Conservation (phyloP, 257 asterid species). For the Sherardia arvensis region DNA sequence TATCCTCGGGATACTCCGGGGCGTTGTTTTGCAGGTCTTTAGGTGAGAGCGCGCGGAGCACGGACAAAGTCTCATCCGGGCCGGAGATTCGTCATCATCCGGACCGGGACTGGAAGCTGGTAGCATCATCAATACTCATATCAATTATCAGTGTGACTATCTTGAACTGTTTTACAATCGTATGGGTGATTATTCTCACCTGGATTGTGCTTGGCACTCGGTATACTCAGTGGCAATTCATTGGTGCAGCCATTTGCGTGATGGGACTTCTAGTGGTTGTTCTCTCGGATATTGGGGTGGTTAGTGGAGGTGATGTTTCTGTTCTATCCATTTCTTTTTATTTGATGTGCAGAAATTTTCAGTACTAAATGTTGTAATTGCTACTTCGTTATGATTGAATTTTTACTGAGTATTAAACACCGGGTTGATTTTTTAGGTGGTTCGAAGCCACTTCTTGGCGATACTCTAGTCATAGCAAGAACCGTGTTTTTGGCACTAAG, state of each 20-base stretch:
- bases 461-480: slow-evolving; percentile 48
- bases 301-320: slow-evolving; percentile 37
- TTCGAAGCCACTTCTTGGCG: slow-evolving; percentile 65
- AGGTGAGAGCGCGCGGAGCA: no score
- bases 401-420: not conserved
- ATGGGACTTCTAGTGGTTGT: slow-evolving; percentile 55
- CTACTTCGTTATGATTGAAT: no score
- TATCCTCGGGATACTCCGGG: no score
- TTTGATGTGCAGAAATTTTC: not conserved
- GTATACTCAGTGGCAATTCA: slow-evolving; percentile 46
- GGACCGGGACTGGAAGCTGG: no score
- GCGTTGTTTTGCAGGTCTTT: no score
- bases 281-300: slow-evolving; percentile 47
- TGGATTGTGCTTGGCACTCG: slow-evolving; percentile 50
- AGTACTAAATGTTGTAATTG: not conserved
- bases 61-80: no score
- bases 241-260: slow-evolving; percentile 53
- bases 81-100: no score
- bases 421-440: slow-evolving; percentile 45
- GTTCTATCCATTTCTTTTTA: not conserved
- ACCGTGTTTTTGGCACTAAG: slow-evolving; percentile 45
- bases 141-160: slow-evolving; percentile 70
- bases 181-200: slow-evolving; percentile 61
- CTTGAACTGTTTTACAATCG: slow-evolving; percentile 67
- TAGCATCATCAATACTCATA: slow-evolving; percentile 53